Conservation (phyloP, 352 stramenopile species). For the Peronospora farinosa region DNA sequence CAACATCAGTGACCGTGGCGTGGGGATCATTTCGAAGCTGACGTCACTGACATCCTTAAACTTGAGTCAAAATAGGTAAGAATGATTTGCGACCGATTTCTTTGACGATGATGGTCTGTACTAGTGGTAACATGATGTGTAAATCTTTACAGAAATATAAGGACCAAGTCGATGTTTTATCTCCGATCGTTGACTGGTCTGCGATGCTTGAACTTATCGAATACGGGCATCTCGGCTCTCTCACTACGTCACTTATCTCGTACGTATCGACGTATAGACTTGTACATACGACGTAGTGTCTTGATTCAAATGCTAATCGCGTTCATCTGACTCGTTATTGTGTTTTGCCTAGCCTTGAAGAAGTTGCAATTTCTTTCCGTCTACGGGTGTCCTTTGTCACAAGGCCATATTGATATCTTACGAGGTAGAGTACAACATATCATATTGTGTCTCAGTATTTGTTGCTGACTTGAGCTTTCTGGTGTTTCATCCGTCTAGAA, state of each 20-base stretch:
- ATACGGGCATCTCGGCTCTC: conserved; percentile 57
- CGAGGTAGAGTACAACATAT: conserved; percentile 28
- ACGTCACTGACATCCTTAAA: conserved; percentile 70
- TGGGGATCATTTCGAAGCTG: conserved; percentile 70
- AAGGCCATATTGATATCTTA: conserved; percentile 47
- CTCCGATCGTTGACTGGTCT: conserved; percentile 53
- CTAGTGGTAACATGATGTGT: not conserved
- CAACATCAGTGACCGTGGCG: conserved; percentile 58
- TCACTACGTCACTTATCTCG: conserved; percentile 68
- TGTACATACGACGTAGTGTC: not conserved
- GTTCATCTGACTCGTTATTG: conserved; percentile 4
- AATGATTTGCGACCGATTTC: not conserved
- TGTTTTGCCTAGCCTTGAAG: conserved; percentile 43
- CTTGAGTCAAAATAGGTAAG: conserved; percentile 79
- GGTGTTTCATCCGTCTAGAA: conserved; percentile 23
- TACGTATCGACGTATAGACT: conserved; percentile 20
- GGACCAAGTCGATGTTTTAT: conserved; percentile 54
- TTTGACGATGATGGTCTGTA: not conserved
- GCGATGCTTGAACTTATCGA: conserved; percentile 68
- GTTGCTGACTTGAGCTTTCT: not conserved
- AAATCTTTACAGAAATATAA: conserved; percentile 49
- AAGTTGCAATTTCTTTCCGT: conserved; percentile 48
- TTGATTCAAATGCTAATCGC: not conserved
- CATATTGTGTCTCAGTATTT: not conserved
- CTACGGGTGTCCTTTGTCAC: conserved; percentile 44